These are phyloP conservation scores for Globisporangium echinulatum DNA, from an alignment of 352 stramenopile species.

Conservation along the genomic window DNA sequence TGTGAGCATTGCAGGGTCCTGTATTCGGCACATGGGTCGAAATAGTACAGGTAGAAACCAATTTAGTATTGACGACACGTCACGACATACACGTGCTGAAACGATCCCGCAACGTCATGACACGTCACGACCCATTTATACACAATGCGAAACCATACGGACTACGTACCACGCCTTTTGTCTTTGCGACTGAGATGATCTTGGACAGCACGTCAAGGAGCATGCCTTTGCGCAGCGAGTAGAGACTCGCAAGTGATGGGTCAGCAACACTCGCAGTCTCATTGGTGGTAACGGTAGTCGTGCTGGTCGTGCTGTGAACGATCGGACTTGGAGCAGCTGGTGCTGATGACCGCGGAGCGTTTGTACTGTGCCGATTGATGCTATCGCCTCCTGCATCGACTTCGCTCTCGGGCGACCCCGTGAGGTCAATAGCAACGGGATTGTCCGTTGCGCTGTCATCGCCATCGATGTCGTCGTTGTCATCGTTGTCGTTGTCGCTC, in stretches of 20 bases:
- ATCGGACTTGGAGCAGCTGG: too few species aligned
- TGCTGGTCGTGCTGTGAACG: too few species aligned
- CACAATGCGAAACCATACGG: too few species aligned
- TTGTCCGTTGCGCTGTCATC: neutral
- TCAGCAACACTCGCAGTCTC: too few species aligned
- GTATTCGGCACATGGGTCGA: too few species aligned
- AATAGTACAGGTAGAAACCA: neutral
- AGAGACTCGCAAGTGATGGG: too few species aligned
- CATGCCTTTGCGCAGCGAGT: conserved; percentile 39
- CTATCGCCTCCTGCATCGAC: too few species aligned
- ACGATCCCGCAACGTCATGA: neutral
- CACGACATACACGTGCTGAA: neutral
- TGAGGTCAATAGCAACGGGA: neutral
- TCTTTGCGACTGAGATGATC: conserved; percentile 72
- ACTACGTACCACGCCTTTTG: conserved; percentile 42
- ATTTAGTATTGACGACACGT: too few species aligned
- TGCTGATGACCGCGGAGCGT: too few species aligned
- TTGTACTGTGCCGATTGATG: too few species aligned
- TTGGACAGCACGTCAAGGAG: conserved; percentile 76
- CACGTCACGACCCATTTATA: neutral
- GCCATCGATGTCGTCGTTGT: neutral
- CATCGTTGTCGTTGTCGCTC: neutral
- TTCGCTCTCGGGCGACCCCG: neutral
- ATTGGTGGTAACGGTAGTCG: too few species aligned
- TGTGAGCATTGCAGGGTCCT: conserved; percentile 49